These are phyloP conservation scores for Fusarium incarnatum DNA, from an alignment of 2,329 filamentous ascomycete species.

Conservation along the genomic window DNA sequence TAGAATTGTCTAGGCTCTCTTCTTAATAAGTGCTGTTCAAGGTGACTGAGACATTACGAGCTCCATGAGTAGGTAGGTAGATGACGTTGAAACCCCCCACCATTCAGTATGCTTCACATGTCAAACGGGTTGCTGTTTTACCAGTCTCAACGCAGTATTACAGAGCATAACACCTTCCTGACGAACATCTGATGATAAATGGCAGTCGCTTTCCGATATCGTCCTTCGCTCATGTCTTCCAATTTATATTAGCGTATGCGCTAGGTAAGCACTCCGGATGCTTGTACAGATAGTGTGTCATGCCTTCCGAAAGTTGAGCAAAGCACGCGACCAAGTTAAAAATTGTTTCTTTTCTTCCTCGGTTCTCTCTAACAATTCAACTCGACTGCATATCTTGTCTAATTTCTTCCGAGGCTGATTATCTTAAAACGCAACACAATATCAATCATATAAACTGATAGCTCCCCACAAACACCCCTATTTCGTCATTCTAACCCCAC, in stretches of 20 bases:
- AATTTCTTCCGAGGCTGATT: not conserved
- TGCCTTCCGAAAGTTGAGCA: constrained; percentile 15
- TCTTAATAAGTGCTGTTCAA: not conserved
- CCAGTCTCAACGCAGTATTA: not conserved
- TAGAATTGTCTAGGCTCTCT: not conserved
- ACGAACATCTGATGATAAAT: not conserved
- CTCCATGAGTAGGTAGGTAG: not conserved
- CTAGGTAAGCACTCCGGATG: constrained; percentile 27
- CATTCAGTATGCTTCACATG: not conserved
- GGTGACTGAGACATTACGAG: not conserved
- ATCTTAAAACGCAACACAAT: not conserved
- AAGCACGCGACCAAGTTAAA: constrained; percentile 35
- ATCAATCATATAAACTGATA: not conserved
- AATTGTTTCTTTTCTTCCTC: not conserved
- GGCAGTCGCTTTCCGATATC: not conserved
- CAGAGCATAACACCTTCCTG: not conserved
- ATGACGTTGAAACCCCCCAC: constrained; percentile 7
- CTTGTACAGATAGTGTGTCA: not conserved
- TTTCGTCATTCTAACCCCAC: constrained; percentile 41
- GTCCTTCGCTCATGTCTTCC: not conserved
- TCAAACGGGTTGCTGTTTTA: constrained; percentile 7
- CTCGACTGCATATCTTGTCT: not conserved
- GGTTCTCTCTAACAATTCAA: not conserved
- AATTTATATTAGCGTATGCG: constrained; percentile 8
- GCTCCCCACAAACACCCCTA: constrained; percentile 22